Conservation (phyloP, 176 grass and related monocot genomes). For the Triticum monococcum region DNA sequence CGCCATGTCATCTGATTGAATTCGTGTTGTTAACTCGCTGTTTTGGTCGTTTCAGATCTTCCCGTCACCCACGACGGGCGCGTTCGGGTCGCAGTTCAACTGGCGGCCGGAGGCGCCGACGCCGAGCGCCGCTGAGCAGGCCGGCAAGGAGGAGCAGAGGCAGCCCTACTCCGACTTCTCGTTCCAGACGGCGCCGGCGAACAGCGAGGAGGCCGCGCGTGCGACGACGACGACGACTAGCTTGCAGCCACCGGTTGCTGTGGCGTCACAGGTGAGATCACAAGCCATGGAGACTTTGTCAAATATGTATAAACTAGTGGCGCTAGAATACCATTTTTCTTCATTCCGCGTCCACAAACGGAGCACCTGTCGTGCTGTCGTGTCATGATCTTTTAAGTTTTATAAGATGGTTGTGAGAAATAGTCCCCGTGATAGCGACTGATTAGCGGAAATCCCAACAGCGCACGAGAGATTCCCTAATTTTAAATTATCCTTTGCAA, state of each 20-base stretch:
- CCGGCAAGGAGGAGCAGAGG: conserved; percentile 53
- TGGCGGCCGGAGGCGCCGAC: conserved; percentile 39
- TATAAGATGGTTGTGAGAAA: background rate
- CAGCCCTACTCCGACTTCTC: conserved; percentile 67
- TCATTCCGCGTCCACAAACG: background rate
- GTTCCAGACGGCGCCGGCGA: conserved; percentile 62
- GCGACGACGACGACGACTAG: conserved; percentile 12
- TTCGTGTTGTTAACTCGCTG: background rate
- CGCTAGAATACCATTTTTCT: background rate
- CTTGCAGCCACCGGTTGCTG: conserved; percentile 31
- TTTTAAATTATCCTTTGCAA: conserved; percentile 19
- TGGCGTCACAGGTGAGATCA: conserved; percentile 48
- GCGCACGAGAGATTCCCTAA: conserved; percentile 11
- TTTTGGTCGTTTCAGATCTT: conserved; percentile 49
- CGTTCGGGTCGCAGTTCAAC: conserved; percentile 62
- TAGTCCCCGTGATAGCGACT: background rate
- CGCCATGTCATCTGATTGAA: background rate
- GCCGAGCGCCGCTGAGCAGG: conserved; percentile 33
- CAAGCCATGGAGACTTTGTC: conserved; percentile 40
- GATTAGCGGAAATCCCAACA: conserved; percentile 13
- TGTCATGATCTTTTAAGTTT: conserved; percentile 18
- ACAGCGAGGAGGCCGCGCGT: conserved; percentile 25
- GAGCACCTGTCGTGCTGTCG: background rate
- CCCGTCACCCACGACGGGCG: conserved; percentile 70
- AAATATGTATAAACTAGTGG: background rate